Evolutionary conservation across 768 basidiomycete species (phyloP), one percentile per base, ranked within the genome.

Genomic region (Phlebiopsis flavidoalba): DNA sequence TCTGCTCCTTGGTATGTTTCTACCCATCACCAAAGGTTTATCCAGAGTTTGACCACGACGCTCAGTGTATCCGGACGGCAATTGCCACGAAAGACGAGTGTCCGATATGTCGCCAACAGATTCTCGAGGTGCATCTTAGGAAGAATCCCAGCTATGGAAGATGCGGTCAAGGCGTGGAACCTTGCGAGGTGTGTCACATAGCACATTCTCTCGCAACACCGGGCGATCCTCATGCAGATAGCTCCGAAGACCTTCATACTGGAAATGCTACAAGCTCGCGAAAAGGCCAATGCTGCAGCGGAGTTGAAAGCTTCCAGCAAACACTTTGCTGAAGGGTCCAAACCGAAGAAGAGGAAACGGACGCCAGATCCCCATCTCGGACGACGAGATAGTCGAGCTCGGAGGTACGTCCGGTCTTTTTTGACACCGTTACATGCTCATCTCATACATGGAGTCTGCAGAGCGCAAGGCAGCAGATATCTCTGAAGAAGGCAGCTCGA

Each of bases 141-240:
- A 79, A 83, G 40, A 90, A 90, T n/a, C 67, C 75, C 82, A n/a
- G 78, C 75, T n/a, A 69, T 93, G 49, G 92, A 91, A 70, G 87
- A 84, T 61, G 80, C 79, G 11, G 81, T 90, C 2, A 72, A 76
- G n/a, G 77, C 83, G n/a, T 94, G 91, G 89, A 83, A 82, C 61
- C 72, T 71, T 37, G 83, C 86, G 21, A 83, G 92, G 91, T 92
- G 63, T 56, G 79, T 53, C 6, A 15, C 22, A 17, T 15, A 12
- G 17, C 15, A 5, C 26, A 6, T 31, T 31, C 48, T 22, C 12
- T 21, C 22, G 15, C 36, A 4, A 7, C 21, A 12, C 40, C 17
- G 31, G 10, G 19, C 8, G n/a, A 19, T 4, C 31, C 53, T 48
- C 35, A 55, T 22, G 19, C 17, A 37, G 19, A 21, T 26, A 12